Percentiles rank a stretch among this genome's conserved stretches.
phyloP scores from a whole-genome alignment of 2,329 filamentous ascomycete species.

The Sclerotinia trifoliorum region DNA sequence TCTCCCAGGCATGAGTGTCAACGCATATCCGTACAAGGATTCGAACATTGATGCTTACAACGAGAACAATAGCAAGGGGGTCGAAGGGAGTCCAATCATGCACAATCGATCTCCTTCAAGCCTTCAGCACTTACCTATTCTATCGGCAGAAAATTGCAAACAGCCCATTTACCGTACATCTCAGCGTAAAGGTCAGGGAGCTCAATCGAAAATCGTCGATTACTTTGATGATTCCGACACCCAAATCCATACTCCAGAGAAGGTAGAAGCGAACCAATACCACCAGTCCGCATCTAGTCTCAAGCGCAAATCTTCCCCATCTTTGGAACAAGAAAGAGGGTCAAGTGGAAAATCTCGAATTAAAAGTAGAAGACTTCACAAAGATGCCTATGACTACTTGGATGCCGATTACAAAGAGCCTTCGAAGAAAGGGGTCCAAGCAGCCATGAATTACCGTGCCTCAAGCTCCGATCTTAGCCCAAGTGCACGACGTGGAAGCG shows the following conservation, averaged over 20 bases:
- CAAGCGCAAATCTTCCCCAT: conserved; percentile 12
- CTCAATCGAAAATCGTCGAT: conserved; percentile 3
- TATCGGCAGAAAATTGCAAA: neutral
- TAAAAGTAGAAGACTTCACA: conserved; percentile 6
- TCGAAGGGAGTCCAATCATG: neutral
- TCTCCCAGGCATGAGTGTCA: conserved; percentile 18
- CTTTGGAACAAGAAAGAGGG: neutral
- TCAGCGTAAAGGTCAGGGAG: neutral
- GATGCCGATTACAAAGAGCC: conserved; percentile 7
- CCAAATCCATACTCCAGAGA: neutral
- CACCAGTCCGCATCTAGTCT: neutral
- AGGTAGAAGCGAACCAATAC: neutral
- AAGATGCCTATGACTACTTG: neutral
- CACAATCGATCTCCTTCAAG: neutral
- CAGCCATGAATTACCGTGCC: neutral
- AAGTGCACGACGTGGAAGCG: neutral
- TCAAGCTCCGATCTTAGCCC: neutral
- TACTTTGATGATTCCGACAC: neutral
- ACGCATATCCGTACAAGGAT: conserved; percentile 9
- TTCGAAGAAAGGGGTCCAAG: neutral
- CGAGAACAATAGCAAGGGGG: neutral
- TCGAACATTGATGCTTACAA: neutral
- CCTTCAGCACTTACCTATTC: neutral
- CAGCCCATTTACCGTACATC: neutral
- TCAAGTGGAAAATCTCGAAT: conserved; percentile 2